Base-by-base conservation (phyloP, 148 eudicot species). In the Dianthus caryophyllus region DNA sequence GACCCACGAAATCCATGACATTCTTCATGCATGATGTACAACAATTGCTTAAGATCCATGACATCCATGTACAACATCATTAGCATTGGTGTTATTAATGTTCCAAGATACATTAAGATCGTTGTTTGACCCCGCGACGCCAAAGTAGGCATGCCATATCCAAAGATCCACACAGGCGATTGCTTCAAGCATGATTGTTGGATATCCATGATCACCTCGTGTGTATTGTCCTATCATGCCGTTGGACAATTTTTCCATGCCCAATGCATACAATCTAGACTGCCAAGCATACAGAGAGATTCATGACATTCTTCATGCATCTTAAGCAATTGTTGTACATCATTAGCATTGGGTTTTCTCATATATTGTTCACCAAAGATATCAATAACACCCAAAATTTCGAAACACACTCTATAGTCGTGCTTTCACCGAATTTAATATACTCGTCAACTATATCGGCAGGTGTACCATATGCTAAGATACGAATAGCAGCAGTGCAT, bases 241-340 rank as follows among this genome's bases (percentile, higher is more conserved):
- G 17, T 51, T 21, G 60, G 64, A n/a, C 65, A 72, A 72, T 64
- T 64, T 65, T 64, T 65, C 48, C 69, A 72, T 9, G 43, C 41
- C 54, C 30, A 64, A 33, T 65, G 64, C 64, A 72, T 72, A 29
- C 56, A 71, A 43, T 72, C 54, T 6, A 55, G 22, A 20, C 62
- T 71, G 5, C 67, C 73, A 31, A 61, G 11, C 73, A 71, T 71
- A 0, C 73, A 49, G 18, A 31, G 50, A 51, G 61, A 61, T n/a
- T 67, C 55, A 44, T 56, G 64, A 36, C 16, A 13, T 20, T 48
- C 46, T 26, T 51, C 41, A 17, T 56, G 53, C 18, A 65, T 44
- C 47, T 27, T 2, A 70, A 70, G 49, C 15, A 70, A 38, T 6
- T 7, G 33, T 25, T 31, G 47, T 0, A 70, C 24, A 70, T 70